A percentile compares a stretch with the other conserved stretches of the same genome.
Conservation (phyloP, 2,329 filamentous ascomycete genomes). For the Arthrobotrys musiformis region DNA sequence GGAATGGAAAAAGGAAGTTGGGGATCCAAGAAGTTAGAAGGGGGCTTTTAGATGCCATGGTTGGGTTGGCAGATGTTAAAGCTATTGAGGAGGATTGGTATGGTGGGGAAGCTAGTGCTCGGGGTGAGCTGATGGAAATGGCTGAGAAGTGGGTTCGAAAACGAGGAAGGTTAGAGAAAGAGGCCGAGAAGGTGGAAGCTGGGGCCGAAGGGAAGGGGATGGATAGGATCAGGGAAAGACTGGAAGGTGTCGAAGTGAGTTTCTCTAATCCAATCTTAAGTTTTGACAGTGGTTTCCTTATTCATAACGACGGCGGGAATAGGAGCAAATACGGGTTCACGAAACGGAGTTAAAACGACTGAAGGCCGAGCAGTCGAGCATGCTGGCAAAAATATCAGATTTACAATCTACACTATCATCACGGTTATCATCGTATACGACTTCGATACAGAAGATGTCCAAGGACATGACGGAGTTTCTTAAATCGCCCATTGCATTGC, state of each 20-base stretch:
- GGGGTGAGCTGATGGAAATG: conserved; percentile 32
- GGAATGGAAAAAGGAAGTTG: conserved; percentile 40
- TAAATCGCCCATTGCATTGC: conserved; percentile 31
- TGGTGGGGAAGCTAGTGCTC: conserved; percentile 10
- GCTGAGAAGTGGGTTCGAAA: conserved; percentile 49
- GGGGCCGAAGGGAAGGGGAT: conserved; percentile 46
- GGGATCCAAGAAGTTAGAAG: conserved; percentile 48
- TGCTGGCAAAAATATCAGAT: conserved; percentile 48
- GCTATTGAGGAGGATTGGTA: conserved; percentile 52
- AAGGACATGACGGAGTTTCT: conserved; percentile 51
- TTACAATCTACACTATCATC: conserved; percentile 49
- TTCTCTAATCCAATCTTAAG: neutral
- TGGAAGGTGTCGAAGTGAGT: conserved; percentile 50
- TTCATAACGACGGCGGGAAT: neutral
- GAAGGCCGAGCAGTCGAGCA: conserved; percentile 28
- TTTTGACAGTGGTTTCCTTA: neutral
- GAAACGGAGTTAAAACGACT: conserved; percentile 40
- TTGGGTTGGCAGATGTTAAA: conserved; percentile 46
- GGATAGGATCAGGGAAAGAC: conserved; percentile 42
- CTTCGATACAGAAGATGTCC: conserved; percentile 47
- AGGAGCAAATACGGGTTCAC: conserved; percentile 54
- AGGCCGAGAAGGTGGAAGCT: conserved; percentile 40
- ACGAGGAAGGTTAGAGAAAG: conserved; percentile 39
- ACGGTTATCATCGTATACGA: conserved; percentile 43
- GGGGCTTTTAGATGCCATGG: conserved; percentile 53